Evolutionary conservation across 2,329 filamentous ascomycete genomes (phyloP).

Genomic region (Lachnellula suecica): DNA sequence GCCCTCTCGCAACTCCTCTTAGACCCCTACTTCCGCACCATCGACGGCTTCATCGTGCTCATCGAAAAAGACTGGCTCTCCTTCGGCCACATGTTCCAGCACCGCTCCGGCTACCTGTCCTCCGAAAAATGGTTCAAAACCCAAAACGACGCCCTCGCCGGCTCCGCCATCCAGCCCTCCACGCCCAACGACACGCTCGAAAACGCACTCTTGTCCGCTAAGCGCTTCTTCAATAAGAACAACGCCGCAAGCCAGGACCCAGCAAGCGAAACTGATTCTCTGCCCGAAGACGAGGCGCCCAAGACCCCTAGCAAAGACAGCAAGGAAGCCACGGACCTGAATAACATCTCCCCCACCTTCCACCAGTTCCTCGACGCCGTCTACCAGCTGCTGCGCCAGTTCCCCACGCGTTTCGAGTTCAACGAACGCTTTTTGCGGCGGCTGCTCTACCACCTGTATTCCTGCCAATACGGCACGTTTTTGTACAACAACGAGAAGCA

Average conservation of each 20-base stretch:
- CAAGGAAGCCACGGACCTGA: constrained; percentile 74
- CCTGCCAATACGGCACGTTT: constrained; percentile 96
- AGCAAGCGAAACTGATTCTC: constrained; percentile 54
- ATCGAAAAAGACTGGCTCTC: constrained; percentile 98
- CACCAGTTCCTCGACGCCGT: constrained; percentile 96
- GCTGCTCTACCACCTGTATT: constrained; percentile 89
- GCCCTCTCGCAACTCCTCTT: constrained; percentile 90
- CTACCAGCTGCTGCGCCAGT: constrained; percentile 84
- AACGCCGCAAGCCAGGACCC: constrained; percentile 61
- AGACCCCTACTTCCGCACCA: constrained; percentile 90
- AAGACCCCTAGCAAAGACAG: constrained; percentile 41
- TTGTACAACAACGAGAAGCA: constrained; percentile 94
- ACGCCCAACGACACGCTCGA: constrained; percentile 71
- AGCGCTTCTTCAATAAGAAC: constrained; percentile 84
- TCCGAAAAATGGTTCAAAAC: constrained; percentile 93
- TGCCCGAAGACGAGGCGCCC: constrained; percentile 28
- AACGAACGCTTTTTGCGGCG: constrained; percentile 91
- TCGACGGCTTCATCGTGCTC: constrained; percentile 91
- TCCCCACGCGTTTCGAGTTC: constrained; percentile 89
- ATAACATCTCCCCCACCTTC: constrained; percentile 93
- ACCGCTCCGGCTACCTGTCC: constrained; percentile 83
- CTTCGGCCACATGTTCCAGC: constrained; percentile 96
- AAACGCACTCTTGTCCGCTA: constrained; percentile 80
- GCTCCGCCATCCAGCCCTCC: constrained; percentile 56
- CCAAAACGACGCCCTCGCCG: constrained; percentile 76